Evolutionary conservation across 768 basidiomycete genomes (phyloP).

Genomic region (Termitomyces sp.): DNA sequence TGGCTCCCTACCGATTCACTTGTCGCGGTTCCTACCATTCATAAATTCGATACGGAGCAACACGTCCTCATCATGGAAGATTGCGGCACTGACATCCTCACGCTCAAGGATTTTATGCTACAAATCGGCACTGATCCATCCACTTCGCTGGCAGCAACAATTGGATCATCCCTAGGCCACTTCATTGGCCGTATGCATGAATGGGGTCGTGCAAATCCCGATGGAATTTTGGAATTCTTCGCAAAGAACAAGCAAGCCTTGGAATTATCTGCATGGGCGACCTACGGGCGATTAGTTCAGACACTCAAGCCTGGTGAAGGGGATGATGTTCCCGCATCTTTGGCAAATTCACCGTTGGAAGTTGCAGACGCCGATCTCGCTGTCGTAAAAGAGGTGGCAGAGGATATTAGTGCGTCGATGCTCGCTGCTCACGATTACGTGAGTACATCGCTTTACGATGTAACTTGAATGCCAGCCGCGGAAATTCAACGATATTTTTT

Average conservation of each 20-base stretch:
- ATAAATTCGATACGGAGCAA: constrained; percentile 46
- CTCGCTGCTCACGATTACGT: constrained; percentile 25
- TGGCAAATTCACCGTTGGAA: constrained; percentile 36
- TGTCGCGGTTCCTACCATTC: constrained; percentile 48
- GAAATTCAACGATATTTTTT: constrained; percentile 14
- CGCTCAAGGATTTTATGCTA: constrained; percentile 41
- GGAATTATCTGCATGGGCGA: constrained; percentile 34
- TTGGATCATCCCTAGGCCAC: constrained; percentile 52
- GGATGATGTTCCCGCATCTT: constrained; percentile 24
- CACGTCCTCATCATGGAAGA: constrained; percentile 66
- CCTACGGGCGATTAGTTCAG: constrained; percentile 43
- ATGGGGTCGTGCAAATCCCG: constrained; percentile 35
- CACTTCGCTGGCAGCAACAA: constrained; percentile 24
- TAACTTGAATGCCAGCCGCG: background rate
- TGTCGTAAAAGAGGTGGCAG: constrained; percentile 31
- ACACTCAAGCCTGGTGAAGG: constrained; percentile 27
- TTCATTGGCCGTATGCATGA: constrained; percentile 56
- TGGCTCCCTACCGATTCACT: constrained; percentile 35
- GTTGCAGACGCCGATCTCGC: constrained; percentile 33
- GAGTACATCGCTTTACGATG: background rate
- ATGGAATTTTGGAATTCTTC: constrained; percentile 33
- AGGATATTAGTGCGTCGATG: constrained; percentile 30
- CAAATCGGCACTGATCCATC: constrained; percentile 31
- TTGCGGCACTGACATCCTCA: constrained; percentile 38
- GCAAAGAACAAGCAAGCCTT: constrained; percentile 35